phyloP scores from a whole-genome alignment of 805 yeast genomes.

The Lachancea fermentati region DNA sequence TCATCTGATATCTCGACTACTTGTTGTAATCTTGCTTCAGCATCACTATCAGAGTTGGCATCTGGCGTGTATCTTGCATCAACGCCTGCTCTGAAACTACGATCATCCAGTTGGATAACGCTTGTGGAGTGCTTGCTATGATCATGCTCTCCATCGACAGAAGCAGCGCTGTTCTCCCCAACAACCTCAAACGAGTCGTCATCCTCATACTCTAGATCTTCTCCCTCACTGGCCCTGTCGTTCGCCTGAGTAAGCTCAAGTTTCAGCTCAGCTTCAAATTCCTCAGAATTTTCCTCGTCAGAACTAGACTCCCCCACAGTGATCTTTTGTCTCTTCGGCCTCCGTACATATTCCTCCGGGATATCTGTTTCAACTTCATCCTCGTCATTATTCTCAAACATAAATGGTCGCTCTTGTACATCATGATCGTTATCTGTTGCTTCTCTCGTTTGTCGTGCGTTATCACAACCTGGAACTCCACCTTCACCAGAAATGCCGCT shows the following conservation, averaged over 20 bases:
- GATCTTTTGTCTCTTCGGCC: neutral
- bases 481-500: neutral
- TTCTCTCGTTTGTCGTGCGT: neutral
- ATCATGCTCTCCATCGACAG: too few species aligned
- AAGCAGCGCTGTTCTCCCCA: too few species aligned
- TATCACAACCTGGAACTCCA: neutral
- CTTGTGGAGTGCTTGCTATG: too few species aligned
- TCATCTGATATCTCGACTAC: constrained; percentile 38
- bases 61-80: constrained; percentile 6
- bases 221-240: neutral
- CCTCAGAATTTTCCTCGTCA: neutral
- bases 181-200: neutral
- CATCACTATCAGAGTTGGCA: constrained; percentile 4
- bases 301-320: neutral
- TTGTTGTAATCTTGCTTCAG: constrained; percentile 31
- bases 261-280: neutral
- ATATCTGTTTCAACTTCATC: neutral
- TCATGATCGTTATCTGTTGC: neutral
- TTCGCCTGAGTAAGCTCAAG: neutral
- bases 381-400: neutral
- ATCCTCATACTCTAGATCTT: neutral
- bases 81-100: too few species aligned
- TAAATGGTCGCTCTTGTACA: neutral
- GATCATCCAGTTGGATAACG: too few species aligned
- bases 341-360: neutral